Conservation (phyloP, 305 asterid genomes). For the Solanum hybrid region DNA sequence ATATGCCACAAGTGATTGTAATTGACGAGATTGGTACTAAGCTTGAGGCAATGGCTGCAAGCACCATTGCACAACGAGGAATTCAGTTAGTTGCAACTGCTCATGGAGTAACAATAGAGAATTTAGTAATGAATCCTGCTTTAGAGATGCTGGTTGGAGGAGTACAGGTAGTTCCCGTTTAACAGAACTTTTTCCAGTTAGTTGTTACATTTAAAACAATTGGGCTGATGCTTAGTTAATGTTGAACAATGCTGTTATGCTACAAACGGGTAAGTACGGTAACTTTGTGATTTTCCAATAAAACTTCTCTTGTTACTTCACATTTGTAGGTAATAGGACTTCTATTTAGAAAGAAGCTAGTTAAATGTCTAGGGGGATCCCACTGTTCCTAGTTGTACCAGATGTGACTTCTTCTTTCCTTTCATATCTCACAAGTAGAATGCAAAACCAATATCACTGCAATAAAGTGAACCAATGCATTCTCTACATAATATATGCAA, state of each 20-base stretch:
- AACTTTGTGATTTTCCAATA: not conserved
- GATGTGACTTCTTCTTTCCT: not conserved
- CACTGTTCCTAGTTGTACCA: not conserved
- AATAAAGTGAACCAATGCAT: not conserved
- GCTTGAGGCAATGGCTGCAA: slow-evolving; percentile 91
- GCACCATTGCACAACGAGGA: slow-evolving; percentile 97
- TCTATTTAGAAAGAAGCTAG: slow-evolving; percentile 3
- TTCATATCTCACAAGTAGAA: not conserved
- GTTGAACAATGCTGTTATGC: not conserved
- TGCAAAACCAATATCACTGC: not conserved
- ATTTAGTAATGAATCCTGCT: slow-evolving; percentile 85
- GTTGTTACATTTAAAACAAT: not conserved
- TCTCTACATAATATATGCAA: not conserved
- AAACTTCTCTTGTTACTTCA: not conserved
- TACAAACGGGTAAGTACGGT: not conserved
- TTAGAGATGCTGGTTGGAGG: slow-evolving; percentile 97
- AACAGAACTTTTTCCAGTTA: not conserved
- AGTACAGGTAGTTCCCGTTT: slow-evolving; percentile 51
- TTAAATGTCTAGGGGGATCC: not conserved
- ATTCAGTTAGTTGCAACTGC: slow-evolving; percentile 97
- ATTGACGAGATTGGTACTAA: slow-evolving; percentile 93
- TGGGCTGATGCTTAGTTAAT: not conserved
- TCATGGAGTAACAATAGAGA: slow-evolving; percentile 88
- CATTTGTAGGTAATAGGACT: not conserved
- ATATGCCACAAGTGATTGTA: slow-evolving; percentile 96